Evolutionary conservation across 2,329 filamentous ascomycete species (phyloP).

Genomic region (Botryotinia narcissicola): DNA sequence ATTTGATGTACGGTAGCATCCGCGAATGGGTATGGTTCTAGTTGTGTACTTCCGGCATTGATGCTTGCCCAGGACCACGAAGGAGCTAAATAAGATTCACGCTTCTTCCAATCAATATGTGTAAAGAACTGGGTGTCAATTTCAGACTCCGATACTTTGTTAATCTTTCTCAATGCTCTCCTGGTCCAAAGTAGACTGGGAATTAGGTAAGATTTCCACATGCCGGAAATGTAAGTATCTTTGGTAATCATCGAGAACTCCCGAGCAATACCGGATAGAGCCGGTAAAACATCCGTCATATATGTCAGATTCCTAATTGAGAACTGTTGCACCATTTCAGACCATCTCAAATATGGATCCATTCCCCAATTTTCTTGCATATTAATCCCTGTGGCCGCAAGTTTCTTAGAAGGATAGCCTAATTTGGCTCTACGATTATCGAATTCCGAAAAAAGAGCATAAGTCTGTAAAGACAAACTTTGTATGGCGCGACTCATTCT

Average conservation of each 20-base stretch:
- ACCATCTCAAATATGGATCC: constrained; percentile 22
- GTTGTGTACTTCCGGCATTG: constrained; percentile 19
- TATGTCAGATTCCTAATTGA: constrained; percentile 18
- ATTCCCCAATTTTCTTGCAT: constrained; percentile 17
- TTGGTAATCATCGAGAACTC: constrained; percentile 21
- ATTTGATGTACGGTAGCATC: constrained; percentile 15
- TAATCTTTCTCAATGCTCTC: not conserved
- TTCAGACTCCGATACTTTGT: not conserved
- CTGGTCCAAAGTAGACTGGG: constrained; percentile 19
- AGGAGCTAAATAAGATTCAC: constrained; percentile 19
- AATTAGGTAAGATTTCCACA: constrained; percentile 22
- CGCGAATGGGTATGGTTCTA: constrained; percentile 5
- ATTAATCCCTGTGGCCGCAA: not conserved
- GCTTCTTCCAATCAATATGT: constrained; percentile 20
- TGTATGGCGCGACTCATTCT: constrained; percentile 8
- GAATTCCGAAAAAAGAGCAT: not conserved
- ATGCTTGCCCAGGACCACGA: constrained; percentile 26
- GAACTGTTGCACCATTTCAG: constrained; percentile 20
- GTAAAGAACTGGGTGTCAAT: constrained; percentile 1
- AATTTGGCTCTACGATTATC: constrained; percentile 5
- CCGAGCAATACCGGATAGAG: constrained; percentile 19
- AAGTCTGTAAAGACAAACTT: not conserved
- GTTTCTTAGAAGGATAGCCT: constrained; percentile 10
- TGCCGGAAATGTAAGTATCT: constrained; percentile 22
- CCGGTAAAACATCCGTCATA: constrained; percentile 20